Evolutionary conservation across 2,329 filamentous ascomycete genomes (phyloP), one percentile per base, ranked within the genome.

Genomic region (Dothideomycetes sp.): DNA sequence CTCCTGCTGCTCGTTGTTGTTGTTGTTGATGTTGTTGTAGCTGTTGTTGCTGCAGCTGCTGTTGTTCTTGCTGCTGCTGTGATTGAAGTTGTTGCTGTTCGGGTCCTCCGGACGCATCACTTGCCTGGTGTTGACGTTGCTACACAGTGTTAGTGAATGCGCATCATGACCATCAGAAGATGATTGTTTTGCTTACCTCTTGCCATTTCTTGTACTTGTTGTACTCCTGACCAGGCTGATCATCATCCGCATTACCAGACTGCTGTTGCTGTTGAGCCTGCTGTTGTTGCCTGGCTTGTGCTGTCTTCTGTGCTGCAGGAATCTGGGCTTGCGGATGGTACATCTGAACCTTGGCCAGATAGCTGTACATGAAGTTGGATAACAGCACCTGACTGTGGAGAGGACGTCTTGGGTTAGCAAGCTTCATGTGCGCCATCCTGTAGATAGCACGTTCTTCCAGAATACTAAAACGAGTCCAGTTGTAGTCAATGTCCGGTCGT

Each of bases 301-400:
- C 35, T 20, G 41, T 33, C 25, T 45, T 80, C 53, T 87, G 86
- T 24, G 83, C 79, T 12, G 71, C 68, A n/a, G 85, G 85, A 30
- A 94, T 80, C 54, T 93, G 84, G 64, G 95, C 84, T 56, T 94
- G 85, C 30, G 91, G 91, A 61, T 98, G 91, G 85, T 95, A 95
- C 55, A 93, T 87, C 64, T 98, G 91, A 32, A 98, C 91, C 62
- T 96, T 98, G 47, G 91, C 91, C 49, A 98, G 74, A 60, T 98
- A 98, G 43, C 87, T 91, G 66, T 98, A 98, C 91, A 98, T 98
- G 64, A 98, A 98, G 61, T 98, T 98, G 64, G 88, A 95, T 51
- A 98, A 74, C 45, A 98, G 70, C 16, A 98, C 91, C 62, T 98
- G 91, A 45, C 89, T 95, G 57, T 94, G 82, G 37, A 98, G 67